Conservation (phyloP, 2,329 filamentous ascomycete species). For the Fusarium albidum region DNA sequence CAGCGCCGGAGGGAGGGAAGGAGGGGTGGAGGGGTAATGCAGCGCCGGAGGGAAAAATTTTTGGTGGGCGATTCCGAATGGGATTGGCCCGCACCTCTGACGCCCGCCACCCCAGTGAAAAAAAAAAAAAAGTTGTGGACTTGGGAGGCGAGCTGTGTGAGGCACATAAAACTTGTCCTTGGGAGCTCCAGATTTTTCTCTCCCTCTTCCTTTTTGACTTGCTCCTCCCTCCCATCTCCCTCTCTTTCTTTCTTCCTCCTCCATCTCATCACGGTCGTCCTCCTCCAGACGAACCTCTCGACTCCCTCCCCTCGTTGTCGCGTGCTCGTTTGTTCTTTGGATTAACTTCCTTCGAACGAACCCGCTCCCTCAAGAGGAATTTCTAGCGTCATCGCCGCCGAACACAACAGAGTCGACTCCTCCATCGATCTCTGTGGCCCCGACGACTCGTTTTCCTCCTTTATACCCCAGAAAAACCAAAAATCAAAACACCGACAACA, state of each 20-base stretch:
- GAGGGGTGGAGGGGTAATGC: constrained; percentile 39
- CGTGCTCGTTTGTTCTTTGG: constrained; percentile 46
- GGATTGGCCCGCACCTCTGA: constrained; percentile 15
- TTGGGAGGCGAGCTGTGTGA: constrained; percentile 27
- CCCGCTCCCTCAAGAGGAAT: constrained; percentile 44
- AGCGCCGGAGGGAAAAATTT: constrained; percentile 32
- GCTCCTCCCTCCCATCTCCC: constrained; percentile 41
- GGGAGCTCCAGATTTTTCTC: constrained; percentile 38
- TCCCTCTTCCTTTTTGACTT: constrained; percentile 41
- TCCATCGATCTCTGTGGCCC: constrained; percentile 49
- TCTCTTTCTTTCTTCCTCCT: constrained; percentile 46
- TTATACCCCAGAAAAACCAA: constrained; percentile 40
- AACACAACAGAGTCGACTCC: constrained; percentile 52
- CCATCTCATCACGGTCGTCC: constrained; percentile 50
- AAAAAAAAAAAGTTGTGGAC: constrained; percentile 44
- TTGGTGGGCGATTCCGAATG: constrained; percentile 22
- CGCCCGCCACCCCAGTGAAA: constrained; percentile 17
- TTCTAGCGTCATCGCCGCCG: constrained; percentile 47
- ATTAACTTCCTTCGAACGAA: constrained; percentile 46
- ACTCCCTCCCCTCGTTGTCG: constrained; percentile 36
- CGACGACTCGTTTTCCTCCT: constrained; percentile 36
- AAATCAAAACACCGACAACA: constrained; percentile 42
- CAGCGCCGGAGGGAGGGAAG: constrained; percentile 25
- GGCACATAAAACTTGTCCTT: constrained; percentile 46
- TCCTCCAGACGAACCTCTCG: constrained; percentile 53